phyloP scores from a whole-genome alignment of 495 filamentous ascomycete genomes.

The Achaetomiella virescens region DNA sequence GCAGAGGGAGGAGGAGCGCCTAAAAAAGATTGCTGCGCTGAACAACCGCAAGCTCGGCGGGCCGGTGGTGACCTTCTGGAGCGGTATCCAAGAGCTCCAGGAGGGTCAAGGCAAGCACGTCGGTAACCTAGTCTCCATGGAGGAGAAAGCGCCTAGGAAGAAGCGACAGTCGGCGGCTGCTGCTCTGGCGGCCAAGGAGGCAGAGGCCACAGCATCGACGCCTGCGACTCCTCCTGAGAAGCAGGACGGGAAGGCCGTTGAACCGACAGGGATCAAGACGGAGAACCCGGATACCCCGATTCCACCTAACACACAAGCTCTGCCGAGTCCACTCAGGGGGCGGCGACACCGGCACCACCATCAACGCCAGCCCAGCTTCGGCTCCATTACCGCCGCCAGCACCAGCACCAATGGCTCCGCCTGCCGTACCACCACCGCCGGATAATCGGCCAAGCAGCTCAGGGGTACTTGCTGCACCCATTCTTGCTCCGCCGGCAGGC shows the following conservation, averaged over 20 bases:
- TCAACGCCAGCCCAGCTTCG: background rate
- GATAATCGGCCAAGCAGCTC: constrained; percentile 30
- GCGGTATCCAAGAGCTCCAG: constrained; percentile 71
- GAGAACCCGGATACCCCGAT: constrained; percentile 14
- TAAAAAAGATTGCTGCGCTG: constrained; percentile 72
- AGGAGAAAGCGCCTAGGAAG: constrained; percentile 44
- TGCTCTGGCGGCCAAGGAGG: constrained; percentile 24
- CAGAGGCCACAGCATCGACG: constrained; percentile 21
- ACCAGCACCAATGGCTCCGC: constrained; percentile 21
- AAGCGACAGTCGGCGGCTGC: constrained; percentile 39
- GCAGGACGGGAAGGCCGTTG: constrained; percentile 11
- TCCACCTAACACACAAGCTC: constrained; percentile 1
- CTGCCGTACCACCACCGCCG: constrained; percentile 23
- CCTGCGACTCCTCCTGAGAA: constrained; percentile 17
- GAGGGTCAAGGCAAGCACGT: constrained; percentile 71
- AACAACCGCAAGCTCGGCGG: constrained; percentile 82
- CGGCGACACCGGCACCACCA: background rate
- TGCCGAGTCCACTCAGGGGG: constrained; percentile 3
- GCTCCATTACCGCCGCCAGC: constrained; percentile 14
- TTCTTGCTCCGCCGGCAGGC: constrained; percentile 29
- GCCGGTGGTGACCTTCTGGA: constrained; percentile 89
- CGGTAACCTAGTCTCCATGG: constrained; percentile 59
- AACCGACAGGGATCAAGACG: constrained; percentile 14
- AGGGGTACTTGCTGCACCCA: constrained; percentile 39
- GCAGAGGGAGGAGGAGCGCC: constrained; percentile 72